A percentile compares a stretch with the other conserved stretches of the same genome.
phyloP scores from a whole-genome alignment of 352 stramenopile species.

The Phytopythium montanum region DNA sequence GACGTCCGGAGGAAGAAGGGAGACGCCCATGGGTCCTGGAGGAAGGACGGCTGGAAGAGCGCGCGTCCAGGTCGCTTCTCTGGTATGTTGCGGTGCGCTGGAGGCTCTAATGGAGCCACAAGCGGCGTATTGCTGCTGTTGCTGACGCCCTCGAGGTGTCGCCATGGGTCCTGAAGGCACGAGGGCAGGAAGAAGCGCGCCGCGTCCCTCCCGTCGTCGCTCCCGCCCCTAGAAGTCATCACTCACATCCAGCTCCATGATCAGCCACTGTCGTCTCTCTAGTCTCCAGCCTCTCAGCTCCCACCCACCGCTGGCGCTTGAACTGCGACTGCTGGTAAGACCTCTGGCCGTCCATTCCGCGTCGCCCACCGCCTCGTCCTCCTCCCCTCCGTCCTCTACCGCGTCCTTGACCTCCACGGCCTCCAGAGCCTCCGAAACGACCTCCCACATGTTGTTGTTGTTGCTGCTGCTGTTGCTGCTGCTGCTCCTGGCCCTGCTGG shows the following conservation, averaged over 20 bases:
- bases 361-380: slow-evolving; percentile 16
- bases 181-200: slow-evolving; percentile 64
- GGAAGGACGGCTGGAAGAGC: slow-evolving; percentile 70
- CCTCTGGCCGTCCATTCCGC: slow-evolving; percentile 5
- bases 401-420: slow-evolving; percentile 5
- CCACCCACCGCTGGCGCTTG: slow-evolving; percentile 43
- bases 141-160: slow-evolving; percentile 19
- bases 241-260: not conserved
- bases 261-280: too few relatives aligned
- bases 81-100: not conserved
- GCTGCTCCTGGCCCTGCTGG: slow-evolving; percentile 12
- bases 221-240: slow-evolving; percentile 19
- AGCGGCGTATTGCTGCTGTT: not conserved
- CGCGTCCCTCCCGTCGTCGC: slow-evolving; percentile 33
- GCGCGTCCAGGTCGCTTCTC: slow-evolving; percentile 33
- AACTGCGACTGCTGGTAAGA: slow-evolving; percentile 9
- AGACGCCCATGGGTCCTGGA: slow-evolving; percentile 49
- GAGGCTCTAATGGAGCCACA: not conserved
- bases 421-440: slow-evolving; percentile 17
- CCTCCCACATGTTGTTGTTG: slow-evolving; percentile 13
- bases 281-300: too few relatives aligned
- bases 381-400: slow-evolving; percentile 12
- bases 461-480: slow-evolving; percentile 5
- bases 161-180: slow-evolving; percentile 68
- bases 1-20: slow-evolving; percentile 2